Evolutionary conservation across 495 filamentous ascomycete genomes (phyloP).

Genomic region (Parachaetomium inaequale): DNA sequence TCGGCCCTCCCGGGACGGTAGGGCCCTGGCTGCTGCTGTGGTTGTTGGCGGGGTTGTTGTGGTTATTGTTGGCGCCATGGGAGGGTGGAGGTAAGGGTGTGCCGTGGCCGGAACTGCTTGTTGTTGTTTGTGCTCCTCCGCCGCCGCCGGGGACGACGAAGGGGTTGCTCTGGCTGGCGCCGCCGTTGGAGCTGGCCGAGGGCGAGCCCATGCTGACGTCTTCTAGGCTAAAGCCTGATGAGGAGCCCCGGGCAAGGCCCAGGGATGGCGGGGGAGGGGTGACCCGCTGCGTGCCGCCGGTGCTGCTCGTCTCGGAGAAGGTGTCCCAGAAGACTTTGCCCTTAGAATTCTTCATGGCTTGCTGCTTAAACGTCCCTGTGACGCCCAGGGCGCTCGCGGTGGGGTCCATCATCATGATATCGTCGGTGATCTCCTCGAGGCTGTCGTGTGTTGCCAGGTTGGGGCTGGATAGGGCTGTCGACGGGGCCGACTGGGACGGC

Average conservation of each 20-base stretch:
- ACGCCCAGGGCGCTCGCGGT: slow-evolving; percentile 41
- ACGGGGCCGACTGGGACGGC: slow-evolving; percentile 36
- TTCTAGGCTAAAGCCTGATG: slow-evolving; percentile 61
- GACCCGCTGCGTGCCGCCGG: slow-evolving; percentile 50
- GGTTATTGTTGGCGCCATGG: slow-evolving; percentile 4
- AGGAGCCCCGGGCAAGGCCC: slow-evolving; percentile 52
- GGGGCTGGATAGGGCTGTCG: slow-evolving; percentile 53
- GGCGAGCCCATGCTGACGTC: slow-evolving; percentile 76
- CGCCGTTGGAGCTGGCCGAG: slow-evolving; percentile 39
- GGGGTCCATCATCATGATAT: slow-evolving; percentile 56
- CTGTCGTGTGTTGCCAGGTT: slow-evolving; percentile 43
- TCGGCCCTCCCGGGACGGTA: background rate
- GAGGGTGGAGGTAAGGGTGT: slow-evolving; percentile 19
- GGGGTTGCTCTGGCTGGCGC: slow-evolving; percentile 24
- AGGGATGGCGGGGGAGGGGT: slow-evolving; percentile 62
- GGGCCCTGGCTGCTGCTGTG: slow-evolving; percentile 29
- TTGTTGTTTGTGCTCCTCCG: slow-evolving; percentile 19
- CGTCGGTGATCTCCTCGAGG: slow-evolving; percentile 58
- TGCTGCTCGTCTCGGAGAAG: slow-evolving; percentile 55
- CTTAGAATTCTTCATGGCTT: slow-evolving; percentile 65
- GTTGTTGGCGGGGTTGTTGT: slow-evolving; percentile 10
- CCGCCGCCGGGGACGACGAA: slow-evolving; percentile 17
- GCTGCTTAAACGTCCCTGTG: slow-evolving; percentile 65
- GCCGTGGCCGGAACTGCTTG: slow-evolving; percentile 29
- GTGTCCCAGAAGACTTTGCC: slow-evolving; percentile 78